phyloP scores from a whole-genome alignment of 164 flowering plant genomes.

The Stephania yunnanensis region DNA sequence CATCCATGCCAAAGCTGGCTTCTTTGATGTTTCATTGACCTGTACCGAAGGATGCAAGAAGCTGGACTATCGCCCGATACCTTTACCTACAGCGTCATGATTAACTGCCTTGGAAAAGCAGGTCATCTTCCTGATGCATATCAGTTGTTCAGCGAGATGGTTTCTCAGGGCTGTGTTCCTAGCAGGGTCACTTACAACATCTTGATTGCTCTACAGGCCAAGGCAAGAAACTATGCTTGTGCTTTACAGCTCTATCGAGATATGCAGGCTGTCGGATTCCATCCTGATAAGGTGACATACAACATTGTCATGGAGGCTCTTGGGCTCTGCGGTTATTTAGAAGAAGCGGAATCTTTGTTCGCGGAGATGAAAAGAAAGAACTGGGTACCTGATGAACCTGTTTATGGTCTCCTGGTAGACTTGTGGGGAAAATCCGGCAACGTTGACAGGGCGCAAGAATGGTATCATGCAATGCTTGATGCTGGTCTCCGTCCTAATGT shows the following conservation, averaged over 20 bases:
- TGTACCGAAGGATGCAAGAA: conserved; percentile 77
- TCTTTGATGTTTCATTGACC: conserved; percentile 82
- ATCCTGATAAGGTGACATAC: conserved; percentile 92
- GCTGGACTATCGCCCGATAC: conserved; percentile 93
- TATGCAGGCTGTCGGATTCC: conserved; percentile 82
- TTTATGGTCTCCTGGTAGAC: conserved; percentile 94
- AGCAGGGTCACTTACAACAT: conserved; percentile 89
- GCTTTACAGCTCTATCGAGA: conserved; percentile 75
- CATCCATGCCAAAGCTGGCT: conserved; percentile 97
- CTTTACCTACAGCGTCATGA: conserved; percentile 93
- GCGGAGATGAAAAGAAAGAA: conserved; percentile 63
- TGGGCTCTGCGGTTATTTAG: conserved; percentile 88
- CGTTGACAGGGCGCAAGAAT: conserved; percentile 70
- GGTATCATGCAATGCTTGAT: conserved; percentile 87
- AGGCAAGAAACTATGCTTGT: conserved; percentile 71
- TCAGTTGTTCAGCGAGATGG: conserved; percentile 79
- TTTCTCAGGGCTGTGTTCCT: conserved; percentile 76
- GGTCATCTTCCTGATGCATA: conserved; percentile 74
- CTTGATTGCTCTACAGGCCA: conserved; percentile 92
- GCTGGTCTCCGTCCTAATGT: conserved; percentile 87
- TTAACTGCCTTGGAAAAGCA: conserved; percentile 95
- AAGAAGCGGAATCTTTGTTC: conserved; percentile 86
- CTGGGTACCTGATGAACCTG: conserved; percentile 94
- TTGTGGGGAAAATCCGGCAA: conserved; percentile 91
- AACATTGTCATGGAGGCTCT: conserved; percentile 97